Percentiles rank a stretch among this genome's conserved stretches.
phyloP scores from a whole-genome alignment of 345 rosid genomes.

The Salix suchowensis region DNA sequence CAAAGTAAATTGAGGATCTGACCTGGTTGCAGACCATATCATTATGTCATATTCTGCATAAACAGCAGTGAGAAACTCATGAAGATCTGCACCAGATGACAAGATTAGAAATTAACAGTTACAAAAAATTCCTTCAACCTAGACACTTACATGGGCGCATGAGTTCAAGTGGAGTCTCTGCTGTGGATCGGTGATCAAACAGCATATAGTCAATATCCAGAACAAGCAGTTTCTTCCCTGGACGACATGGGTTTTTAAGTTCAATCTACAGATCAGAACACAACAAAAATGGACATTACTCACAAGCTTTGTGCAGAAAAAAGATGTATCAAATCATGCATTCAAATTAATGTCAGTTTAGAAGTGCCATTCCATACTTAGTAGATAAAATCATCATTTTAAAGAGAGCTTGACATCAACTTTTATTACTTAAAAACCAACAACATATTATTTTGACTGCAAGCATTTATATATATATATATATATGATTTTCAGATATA shows the following conservation, averaged over 20 bases:
- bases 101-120: neutral
- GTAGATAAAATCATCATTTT: neutral
- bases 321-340: neutral
- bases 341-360: neutral
- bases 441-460: too few relatives aligned
- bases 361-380: neutral
- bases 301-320: neutral
- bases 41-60: slow-evolving; percentile 90
- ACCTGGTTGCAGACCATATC: slow-evolving; percentile 99
- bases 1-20: neutral
- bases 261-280: slow-evolving; percentile 46
- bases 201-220: slow-evolving; percentile 92
- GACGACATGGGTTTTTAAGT: slow-evolving; percentile 64
- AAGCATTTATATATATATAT: too few relatives aligned
- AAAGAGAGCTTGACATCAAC: neutral
- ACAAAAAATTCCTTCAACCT: neutral
- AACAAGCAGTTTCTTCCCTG: slow-evolving; percentile 88
- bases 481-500: neutral
- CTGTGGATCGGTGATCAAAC: slow-evolving; percentile 90
- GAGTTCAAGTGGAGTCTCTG: slow-evolving; percentile 84
- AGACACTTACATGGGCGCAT: slow-evolving; percentile 83
- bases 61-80: slow-evolving; percentile 89
- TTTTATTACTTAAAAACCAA: too few relatives aligned
- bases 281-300: neutral
- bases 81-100: slow-evolving; percentile 62